Evolutionary conservation across 371 early-diverging fungal genomes (phyloP), one percentile per base, ranked within the genome.

Genomic region (Actinomucor elegans): DNA sequence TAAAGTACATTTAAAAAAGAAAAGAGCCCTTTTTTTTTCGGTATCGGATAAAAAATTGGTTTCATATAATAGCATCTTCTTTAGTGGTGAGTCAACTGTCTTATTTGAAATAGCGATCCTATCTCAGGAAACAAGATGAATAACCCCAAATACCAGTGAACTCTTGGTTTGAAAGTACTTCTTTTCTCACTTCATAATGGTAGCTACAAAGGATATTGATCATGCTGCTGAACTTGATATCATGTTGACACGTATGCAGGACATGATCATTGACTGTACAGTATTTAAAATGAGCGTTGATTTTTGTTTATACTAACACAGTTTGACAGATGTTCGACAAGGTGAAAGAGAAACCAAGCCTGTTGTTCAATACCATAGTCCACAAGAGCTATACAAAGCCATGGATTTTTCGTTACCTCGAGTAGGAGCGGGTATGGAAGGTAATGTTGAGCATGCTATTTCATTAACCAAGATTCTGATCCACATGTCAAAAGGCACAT

Each of bases 371-470:
- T 71, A 71, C 51, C 56, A 57, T 44, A 48, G 67, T n/a, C 85
- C 84, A 0, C 54, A 75, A 18, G 81, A 82, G 23, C 56, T 86
- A 5, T 78, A 75, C 35, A 65, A 71, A 45, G 47, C 66, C 4
- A 68, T 85, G 45, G 83, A 86, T 59, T 72, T 85, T 12, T 55
- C 61, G 7, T 41, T 86, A 23, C 75, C 83, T 2, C 68, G 71
- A 9, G 29, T 57, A 1, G 86, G 84, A 8, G 55, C 75, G 7
- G 81, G 81, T 20, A 51, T 74, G 17, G 74, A 85, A 47, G 85
- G 83, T 81, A 42, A 38, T 10, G 17, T 40, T 21, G n/a, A n/a
- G 3, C 11, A 24, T 27, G 3, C 9, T 18, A 23, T 12, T 41
- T 24, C 23, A 34, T 5, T 34, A 34, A n/a, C 5, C 0, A 34